Evolutionary conservation across 495 filamentous ascomycete genomes (phyloP).

Genomic region (Lasiosphaeris hirsuta): DNA sequence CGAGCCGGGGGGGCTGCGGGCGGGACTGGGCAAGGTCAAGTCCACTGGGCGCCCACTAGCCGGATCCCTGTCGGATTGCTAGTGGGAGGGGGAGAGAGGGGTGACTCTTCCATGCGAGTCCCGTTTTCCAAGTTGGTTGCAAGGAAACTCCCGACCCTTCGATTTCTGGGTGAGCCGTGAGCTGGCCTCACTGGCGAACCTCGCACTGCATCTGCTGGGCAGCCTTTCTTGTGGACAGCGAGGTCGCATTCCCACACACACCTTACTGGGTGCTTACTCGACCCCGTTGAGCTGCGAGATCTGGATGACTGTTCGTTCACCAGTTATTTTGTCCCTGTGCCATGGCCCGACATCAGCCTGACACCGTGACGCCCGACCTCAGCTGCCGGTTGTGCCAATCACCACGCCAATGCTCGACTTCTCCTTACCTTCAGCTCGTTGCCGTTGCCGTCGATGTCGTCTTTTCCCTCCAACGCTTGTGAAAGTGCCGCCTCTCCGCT

Average conservation of each 20-base stretch:
- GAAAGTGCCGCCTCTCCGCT: background rate
- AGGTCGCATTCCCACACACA: background rate
- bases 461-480: background rate
- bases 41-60: background rate
- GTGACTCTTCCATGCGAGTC: background rate
- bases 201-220: constrained; percentile 9
- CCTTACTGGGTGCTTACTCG: background rate
- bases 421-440: constrained; percentile 11
- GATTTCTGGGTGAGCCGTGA: background rate
- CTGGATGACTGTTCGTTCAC: constrained; percentile 10
- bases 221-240: background rate
- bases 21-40: constrained; percentile 7
- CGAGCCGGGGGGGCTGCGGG: constrained; percentile 12
- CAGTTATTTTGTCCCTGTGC: constrained; percentile 14
- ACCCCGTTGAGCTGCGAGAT: background rate
- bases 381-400: constrained; percentile 13
- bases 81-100: background rate
- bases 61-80: constrained; percentile 7
- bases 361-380: constrained; percentile 17
- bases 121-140: background rate
- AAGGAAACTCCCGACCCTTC: background rate
- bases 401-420: background rate
- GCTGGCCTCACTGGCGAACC: constrained; percentile 18
- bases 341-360: constrained; percentile 24
- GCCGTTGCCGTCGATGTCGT: background rate